A percentile compares a stretch with the other conserved stretches of the same genome.
Conservation (phyloP, 2,329 filamentous ascomycete genomes). For the Ceratocystis lukuohia region DNA sequence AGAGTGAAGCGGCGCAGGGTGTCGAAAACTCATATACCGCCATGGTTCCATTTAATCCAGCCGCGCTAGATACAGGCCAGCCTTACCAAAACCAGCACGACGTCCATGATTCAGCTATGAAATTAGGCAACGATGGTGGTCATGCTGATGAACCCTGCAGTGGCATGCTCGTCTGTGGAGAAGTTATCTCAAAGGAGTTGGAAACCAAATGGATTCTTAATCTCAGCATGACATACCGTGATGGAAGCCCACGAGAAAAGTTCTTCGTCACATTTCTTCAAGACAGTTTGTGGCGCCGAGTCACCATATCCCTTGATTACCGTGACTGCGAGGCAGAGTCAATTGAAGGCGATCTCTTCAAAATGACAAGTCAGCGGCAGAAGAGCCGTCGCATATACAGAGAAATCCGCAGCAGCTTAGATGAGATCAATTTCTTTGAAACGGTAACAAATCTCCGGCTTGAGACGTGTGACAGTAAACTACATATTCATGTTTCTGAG, state of each 20-base stretch:
- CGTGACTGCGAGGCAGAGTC: conserved; percentile 65
- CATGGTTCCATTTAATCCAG: not conserved
- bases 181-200: conserved; percentile 62
- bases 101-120: not conserved
- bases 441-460: conserved; percentile 94
- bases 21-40: not conserved
- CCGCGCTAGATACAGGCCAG: not conserved
- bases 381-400: conserved; percentile 91
- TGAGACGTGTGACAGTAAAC: conserved; percentile 70
- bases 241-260: conserved; percentile 85
- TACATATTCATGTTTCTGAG: conserved; percentile 96
- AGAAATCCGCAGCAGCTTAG: conserved; percentile 77
- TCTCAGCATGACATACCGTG: conserved; percentile 93
- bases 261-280: conserved; percentile 95
- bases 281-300: conserved; percentile 66
- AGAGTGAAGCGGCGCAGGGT: not conserved
- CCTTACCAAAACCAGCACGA: not conserved
- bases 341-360: conserved; percentile 68
- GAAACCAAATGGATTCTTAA: conserved; percentile 91
- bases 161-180: conserved; percentile 20
- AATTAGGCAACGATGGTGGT: not conserved
- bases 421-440: conserved; percentile 91
- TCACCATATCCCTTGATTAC: conserved; percentile 92
- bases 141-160: conserved; percentile 11
- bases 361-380: conserved; percentile 71